Evolutionary conservation across 2,329 filamentous ascomycete genomes (phyloP).

Genomic region (Pyrenochaeta sp.): DNA sequence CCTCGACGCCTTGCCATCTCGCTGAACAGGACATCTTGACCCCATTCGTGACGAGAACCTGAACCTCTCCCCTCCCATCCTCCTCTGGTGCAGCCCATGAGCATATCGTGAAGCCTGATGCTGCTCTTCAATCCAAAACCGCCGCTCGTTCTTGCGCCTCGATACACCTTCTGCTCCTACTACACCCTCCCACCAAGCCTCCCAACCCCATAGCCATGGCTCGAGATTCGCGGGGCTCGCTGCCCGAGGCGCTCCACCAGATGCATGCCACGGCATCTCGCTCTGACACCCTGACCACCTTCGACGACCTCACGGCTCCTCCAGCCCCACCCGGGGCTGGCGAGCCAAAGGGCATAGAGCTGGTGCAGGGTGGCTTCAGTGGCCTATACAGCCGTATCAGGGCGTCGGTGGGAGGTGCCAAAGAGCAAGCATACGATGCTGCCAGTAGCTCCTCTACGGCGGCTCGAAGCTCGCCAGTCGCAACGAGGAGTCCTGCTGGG

Average conservation of each 20-base stretch:
- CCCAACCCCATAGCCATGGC: conserved; percentile 32
- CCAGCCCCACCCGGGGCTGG: conserved; percentile 65
- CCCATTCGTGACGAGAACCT: background rate
- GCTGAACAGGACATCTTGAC: background rate
- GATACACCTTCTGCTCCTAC: conserved; percentile 1
- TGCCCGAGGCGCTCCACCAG: conserved; percentile 68
- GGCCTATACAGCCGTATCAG: conserved; percentile 87
- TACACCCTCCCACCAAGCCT: conserved; percentile 2
- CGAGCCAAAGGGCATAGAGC: conserved; percentile 77
- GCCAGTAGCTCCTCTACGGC: conserved; percentile 35
- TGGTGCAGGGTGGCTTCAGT: conserved; percentile 85
- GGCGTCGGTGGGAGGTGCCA: conserved; percentile 78
- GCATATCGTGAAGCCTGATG: conserved; percentile 29
- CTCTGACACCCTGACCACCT: conserved; percentile 85
- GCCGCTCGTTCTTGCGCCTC: conserved; percentile 12
- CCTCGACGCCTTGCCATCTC: background rate
- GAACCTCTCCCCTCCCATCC: background rate
- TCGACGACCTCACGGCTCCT: conserved; percentile 86
- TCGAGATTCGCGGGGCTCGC: conserved; percentile 28
- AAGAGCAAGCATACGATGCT: conserved; percentile 54
- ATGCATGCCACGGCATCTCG: conserved; percentile 91
- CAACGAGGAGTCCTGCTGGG: conserved; percentile 37
- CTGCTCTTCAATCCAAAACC: conserved; percentile 16
- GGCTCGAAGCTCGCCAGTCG: conserved; percentile 15
- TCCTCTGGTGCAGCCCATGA: conserved; percentile 7